phyloP scores from a whole-genome alignment of 2,329 filamentous ascomycete genomes.

The Sphaerulina populicola region DNA sequence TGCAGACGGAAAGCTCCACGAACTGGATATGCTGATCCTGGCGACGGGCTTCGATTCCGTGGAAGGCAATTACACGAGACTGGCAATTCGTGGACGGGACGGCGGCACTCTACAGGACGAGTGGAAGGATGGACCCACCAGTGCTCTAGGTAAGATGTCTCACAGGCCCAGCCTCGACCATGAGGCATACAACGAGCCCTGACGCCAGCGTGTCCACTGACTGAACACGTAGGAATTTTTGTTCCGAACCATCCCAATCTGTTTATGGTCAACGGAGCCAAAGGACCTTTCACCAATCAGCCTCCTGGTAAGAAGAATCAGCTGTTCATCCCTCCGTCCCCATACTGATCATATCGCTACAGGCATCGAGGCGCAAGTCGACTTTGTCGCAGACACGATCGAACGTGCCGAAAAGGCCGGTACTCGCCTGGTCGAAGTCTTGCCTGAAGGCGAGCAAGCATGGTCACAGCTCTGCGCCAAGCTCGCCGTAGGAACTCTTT shows the following conservation, averaged over 20 bases:
- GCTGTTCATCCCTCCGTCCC: no score
- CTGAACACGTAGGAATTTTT: constrained; percentile 26
- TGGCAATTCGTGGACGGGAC: constrained; percentile 29
- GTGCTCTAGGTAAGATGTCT: constrained; percentile 25
- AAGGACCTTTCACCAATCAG: constrained; percentile 36
- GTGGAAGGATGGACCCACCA: constrained; percentile 30
- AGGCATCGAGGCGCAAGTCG: constrained; percentile 32
- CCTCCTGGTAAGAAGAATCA: constrained; percentile 17
- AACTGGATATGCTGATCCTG: constrained; percentile 41
- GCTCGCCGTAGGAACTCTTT: constrained; percentile 23
- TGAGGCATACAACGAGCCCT: no score
- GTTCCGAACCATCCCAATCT: constrained; percentile 35
- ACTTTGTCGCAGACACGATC: constrained; percentile 25
- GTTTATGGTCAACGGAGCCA: constrained; percentile 36
- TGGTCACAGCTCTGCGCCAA: constrained; percentile 26
- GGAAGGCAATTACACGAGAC: constrained; percentile 30
- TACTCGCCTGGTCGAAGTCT: constrained; percentile 24
- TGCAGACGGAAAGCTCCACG: constrained; percentile 32
- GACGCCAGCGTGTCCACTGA: no score
- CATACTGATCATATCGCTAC: no score
- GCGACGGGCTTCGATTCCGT: constrained; percentile 40
- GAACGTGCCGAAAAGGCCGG: constrained; percentile 17
- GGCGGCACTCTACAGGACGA: constrained; percentile 27
- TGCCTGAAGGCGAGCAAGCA: constrained; percentile 25
- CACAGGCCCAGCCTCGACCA: no score